Conservation (phyloP, 495 filamentous ascomycete species). For the Podospora pseudoanserina region DNA sequence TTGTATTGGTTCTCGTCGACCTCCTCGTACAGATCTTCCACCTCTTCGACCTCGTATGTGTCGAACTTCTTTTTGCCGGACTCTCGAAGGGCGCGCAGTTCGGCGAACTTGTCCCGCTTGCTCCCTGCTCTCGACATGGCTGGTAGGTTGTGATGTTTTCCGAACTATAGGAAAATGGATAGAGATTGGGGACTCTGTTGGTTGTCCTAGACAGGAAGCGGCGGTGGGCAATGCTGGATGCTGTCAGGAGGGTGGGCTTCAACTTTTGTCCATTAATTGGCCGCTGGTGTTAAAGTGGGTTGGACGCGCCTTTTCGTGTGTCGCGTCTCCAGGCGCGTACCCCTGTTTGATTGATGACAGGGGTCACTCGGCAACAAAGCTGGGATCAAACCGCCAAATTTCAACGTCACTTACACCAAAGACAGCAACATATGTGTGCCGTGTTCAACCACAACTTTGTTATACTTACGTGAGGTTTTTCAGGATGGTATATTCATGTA, state of each 20-base stretch:
- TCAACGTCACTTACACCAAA: neutral
- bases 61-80: constrained; percentile 86
- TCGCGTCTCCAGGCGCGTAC: constrained; percentile 25
- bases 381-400: constrained; percentile 6
- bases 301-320: constrained; percentile 31
- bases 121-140: constrained; percentile 44
- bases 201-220: neutral
- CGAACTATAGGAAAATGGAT: neutral
- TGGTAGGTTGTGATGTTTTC: neutral
- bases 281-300: constrained; percentile 15
- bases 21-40: constrained; percentile 85
- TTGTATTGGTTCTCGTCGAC: constrained; percentile 98
- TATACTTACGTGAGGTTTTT: neutral
- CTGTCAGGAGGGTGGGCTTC: neutral
- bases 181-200: neutral
- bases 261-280: constrained; percentile 13
- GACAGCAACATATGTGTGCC: neutral
- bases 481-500: neutral
- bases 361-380: constrained; percentile 3
- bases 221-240: neutral
- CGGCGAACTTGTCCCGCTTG: constrained; percentile 59
- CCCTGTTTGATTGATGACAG: constrained; percentile 14
- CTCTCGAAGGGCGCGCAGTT: constrained; percentile 79
- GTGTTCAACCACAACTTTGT: neutral
- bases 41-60: constrained; percentile 83